A percentile compares a stretch with the other conserved stretches of the same genome.
Conservation (phyloP, 495 filamentous ascomycete genomes). For the Lindgomyces ingoldianus region DNA sequence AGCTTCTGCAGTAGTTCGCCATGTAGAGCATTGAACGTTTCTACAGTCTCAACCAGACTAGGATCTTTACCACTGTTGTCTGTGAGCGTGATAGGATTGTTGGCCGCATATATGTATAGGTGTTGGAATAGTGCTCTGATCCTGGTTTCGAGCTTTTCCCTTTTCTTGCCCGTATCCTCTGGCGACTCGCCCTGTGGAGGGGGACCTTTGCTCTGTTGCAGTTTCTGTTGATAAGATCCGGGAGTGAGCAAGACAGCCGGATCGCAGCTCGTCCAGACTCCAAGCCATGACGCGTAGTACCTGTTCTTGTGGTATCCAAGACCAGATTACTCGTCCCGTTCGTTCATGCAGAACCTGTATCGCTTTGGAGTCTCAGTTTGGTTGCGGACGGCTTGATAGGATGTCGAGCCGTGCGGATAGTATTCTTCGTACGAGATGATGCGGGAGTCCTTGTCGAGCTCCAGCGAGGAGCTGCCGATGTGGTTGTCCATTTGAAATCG, state of each 20-base stretch:
- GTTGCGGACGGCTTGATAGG: background rate
- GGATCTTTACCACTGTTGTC: no score
- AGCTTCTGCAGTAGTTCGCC: no score
- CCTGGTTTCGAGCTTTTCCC: no score
- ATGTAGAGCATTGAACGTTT: no score
- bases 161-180: background rate
- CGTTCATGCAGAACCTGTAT: background rate
- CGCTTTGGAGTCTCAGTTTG: background rate
- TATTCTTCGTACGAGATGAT: background rate
- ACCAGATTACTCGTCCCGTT: background rate
- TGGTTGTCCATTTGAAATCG: background rate
- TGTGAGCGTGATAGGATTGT: background rate
- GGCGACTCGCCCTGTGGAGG: no score
- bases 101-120: background rate
- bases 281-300: conserved; percentile 1
- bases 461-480: background rate
- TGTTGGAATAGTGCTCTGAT: no score
- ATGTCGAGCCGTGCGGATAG: background rate
- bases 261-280: background rate
- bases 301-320: background rate
- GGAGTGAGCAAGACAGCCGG: no score
- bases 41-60: no score
- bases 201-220: no score
- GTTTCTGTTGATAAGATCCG: no score
- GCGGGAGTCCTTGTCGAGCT: background rate